Evolutionary conservation across 2,329 filamentous ascomycete species (phyloP), one percentile per base, ranked within the genome.

Genomic region (Talaromyces rugulosus): DNA sequence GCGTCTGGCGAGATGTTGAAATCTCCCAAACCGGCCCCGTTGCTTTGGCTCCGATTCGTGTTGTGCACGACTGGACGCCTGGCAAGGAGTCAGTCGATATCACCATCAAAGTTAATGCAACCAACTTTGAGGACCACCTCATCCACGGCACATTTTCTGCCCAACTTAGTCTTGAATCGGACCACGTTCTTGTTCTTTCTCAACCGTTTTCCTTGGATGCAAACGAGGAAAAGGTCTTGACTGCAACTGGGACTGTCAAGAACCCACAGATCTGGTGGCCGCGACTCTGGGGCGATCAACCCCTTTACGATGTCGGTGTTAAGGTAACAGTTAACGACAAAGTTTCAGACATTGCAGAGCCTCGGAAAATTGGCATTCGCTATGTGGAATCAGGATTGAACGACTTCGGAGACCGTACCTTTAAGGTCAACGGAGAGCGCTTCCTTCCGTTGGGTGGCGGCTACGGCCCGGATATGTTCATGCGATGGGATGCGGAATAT

Each of bases 381-480:
- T 77, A 79, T n/a, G 80, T 88, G 11, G 80, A 80, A 0, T 83
- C 83, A 0, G 66, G 71, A 3, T 66, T 87, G 2, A 85, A 85
- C 68, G 58, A 69, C 0, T 69, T 81, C 68, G 83, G 86, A 59
- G 85, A 88, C 66, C 83, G 79, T 0, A 70, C 78, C 0, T 88
- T 87, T 68, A 75, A 66, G 14, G 73, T 89, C 65, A 89, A 89
- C 61, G 81, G 78, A 0, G 65, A 81, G 3, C 81, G 80, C 0
- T 88, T 89, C 69, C 84, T 85, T 61, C 85, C 88, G 2, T 68
- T 86, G 1, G 86, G 86, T 1, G 84, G 78, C 0, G 86, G 86
- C 0, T 88, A 88, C 65, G 77, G 82, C 0, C 78, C 85, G 0
- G 85, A 88, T 68, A 82, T 88, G 61, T 88, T 88, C 69, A 72